These are phyloP conservation scores for Platismatia glauca DNA, from an alignment of 495 filamentous ascomycete species.

Conservation along the genomic window DNA sequence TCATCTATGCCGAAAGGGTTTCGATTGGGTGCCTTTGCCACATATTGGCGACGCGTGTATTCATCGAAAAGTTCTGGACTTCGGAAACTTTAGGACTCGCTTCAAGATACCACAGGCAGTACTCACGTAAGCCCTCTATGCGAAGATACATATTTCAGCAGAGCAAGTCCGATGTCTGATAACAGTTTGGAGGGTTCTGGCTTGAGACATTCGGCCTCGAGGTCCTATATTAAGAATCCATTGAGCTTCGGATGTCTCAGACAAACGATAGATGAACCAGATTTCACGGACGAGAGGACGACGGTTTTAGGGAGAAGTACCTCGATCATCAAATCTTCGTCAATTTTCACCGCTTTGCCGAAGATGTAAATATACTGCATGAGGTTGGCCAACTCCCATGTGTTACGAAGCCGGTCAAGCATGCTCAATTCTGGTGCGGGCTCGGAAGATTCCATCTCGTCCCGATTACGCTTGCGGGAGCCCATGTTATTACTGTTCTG, in stretches of 20 bases:
- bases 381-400: constrained; percentile 92
- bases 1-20: constrained; percentile 87
- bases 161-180: constrained; percentile 71
- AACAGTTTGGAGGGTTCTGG: constrained; percentile 62
- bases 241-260: neutral
- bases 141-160: constrained; percentile 89
- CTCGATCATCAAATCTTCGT: constrained; percentile 77
- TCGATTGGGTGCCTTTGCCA: constrained; percentile 64
- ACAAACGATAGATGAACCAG: neutral
- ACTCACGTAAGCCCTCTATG: constrained; percentile 84
- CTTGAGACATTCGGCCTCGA: constrained; percentile 82
- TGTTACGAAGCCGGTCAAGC: constrained; percentile 66
- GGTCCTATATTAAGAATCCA: constrained; percentile 47
- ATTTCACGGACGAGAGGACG: neutral
- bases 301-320: constrained; percentile 40
- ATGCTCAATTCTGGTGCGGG: constrained; percentile 36
- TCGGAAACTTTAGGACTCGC: constrained; percentile 4
- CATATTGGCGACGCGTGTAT: constrained; percentile 83
- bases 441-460: constrained; percentile 52
- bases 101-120: neutral
- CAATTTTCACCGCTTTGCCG: constrained; percentile 77
- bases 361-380: constrained; percentile 91
- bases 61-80: constrained; percentile 89
- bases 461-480: constrained; percentile 62
- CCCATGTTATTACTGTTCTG: constrained; percentile 19